Evolutionary conservation across 2,329 filamentous ascomycete species (phyloP), one percentile per base, ranked within the genome.

Genomic region (Talaromyces verruculosus): DNA sequence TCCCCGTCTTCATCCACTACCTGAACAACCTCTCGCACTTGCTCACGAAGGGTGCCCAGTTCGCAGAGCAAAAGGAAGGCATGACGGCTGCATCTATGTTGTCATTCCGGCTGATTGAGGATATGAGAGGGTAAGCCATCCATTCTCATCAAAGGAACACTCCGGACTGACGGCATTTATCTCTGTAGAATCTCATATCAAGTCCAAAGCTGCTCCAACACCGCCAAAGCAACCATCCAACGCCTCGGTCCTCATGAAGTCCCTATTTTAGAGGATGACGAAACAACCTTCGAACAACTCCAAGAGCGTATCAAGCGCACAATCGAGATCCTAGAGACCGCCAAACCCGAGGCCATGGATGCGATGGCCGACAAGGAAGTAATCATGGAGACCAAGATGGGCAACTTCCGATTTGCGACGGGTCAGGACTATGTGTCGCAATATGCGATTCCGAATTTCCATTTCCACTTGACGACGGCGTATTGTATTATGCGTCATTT

Each of bases 401-500:
- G 71, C 3, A 76, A 83, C 61, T 59, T 73, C 6, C 79, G 78
- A 65, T 80, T 84, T 15, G 53, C 63, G 22, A 78, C 78, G 2
- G 81, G 76, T 0, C 69, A 77, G 64, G 75, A 78, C 1, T 89
- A 86, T 72, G 71, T 85, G 25, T 72, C 76, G 47, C 76, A 76
- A 2, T 86, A 83, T 73, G 80, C 77, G 3, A 64, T 87, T 51
- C 87, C 88, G 25, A 89, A 90, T 71, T 76, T 89, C 70, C 89
- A 82, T 78, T 91, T 91, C 76, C 89, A 91, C 72, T 69, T 85
- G 15, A 81, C 76, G 2, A 87, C 82, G 13, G 81, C 85, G 10
- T 91, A 91, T 77, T 80, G 76, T 25, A 86, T 91, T 64, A 72
- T 90, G 73, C 80, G 88, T 67, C 83, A 81, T 71, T 82, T 87